phyloP scores from a whole-genome alignment of 2,329 filamentous ascomycete species.

The Epichloe glyceriae region DNA sequence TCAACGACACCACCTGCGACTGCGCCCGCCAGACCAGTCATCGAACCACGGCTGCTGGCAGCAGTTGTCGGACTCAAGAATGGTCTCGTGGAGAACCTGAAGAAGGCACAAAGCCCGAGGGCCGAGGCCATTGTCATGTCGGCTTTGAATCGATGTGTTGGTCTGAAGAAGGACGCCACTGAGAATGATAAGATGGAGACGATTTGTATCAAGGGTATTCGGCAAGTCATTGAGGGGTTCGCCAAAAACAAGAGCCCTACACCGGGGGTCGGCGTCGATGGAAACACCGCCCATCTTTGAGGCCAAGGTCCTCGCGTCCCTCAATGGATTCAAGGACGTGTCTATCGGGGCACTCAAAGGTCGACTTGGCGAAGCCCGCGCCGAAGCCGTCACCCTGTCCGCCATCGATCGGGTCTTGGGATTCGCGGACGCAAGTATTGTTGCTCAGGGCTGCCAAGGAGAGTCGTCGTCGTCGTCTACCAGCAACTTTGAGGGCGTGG shows the following conservation, averaged over 20 bases:
- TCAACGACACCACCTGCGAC: constrained; percentile 14
- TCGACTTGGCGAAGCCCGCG: constrained; percentile 26
- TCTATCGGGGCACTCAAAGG: constrained; percentile 29
- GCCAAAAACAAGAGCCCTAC: constrained; percentile 22
- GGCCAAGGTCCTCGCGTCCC: constrained; percentile 26
- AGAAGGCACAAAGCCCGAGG: constrained; percentile 27
- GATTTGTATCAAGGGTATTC: constrained; percentile 31
- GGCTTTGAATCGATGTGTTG: constrained; percentile 37
- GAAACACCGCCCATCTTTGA: constrained; percentile 22
- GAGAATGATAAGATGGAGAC: constrained; percentile 33
- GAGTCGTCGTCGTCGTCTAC: constrained; percentile 8
- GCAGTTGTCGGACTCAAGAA: constrained; percentile 34
- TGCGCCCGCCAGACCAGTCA: constrained; percentile 22
- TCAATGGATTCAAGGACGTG: constrained; percentile 33
- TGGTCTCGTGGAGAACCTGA: constrained; percentile 32
- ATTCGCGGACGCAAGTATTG: constrained; percentile 30
- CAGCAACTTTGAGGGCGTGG: constrained; percentile 25
- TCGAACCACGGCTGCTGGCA: constrained; percentile 30
- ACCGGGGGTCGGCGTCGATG: constrained; percentile 15
- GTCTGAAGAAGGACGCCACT: constrained; percentile 30
- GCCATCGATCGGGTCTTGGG: constrained; percentile 38
- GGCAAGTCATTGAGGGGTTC: constrained; percentile 31
- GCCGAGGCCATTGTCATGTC: constrained; percentile 38
- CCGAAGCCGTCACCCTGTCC: constrained; percentile 34
- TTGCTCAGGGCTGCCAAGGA: constrained; percentile 21